Conservation (phyloP, 2,329 filamentous ascomycete species). For the Sporothrix pseudoabietina region DNA sequence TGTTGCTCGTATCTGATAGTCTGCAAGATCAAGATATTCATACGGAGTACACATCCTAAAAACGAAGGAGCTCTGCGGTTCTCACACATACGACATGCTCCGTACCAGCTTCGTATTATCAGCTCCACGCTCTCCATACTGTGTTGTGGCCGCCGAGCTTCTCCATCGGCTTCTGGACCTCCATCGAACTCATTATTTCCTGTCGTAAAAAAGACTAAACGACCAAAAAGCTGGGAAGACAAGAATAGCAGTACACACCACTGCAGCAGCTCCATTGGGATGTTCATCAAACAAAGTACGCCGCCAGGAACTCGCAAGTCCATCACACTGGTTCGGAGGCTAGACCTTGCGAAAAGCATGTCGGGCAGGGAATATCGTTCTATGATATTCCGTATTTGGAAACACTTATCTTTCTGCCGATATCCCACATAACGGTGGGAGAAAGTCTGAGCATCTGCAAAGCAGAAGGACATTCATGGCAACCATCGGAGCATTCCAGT, state of each 20-base stretch:
- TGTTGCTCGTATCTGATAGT: neutral
- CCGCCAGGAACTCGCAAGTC: neutral
- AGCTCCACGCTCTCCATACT: conserved; percentile 2
- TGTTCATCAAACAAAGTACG: conserved; percentile 12
- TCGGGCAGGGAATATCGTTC: neutral
- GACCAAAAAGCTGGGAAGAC: neutral
- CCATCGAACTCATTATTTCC: neutral
- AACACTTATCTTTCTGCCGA: neutral
- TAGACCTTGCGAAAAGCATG: neutral
- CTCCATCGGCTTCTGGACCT: conserved; percentile 17
- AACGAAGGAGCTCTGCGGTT: neutral
- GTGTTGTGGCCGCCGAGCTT: neutral
- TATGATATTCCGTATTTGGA: neutral
- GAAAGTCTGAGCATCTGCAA: neutral
- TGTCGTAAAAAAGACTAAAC: neutral
- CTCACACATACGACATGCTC: neutral
- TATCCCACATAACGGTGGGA: neutral
- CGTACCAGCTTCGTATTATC: neutral
- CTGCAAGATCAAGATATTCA: conserved; percentile 13
- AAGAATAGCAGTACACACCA: conserved; percentile 3
- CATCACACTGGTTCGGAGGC: neutral
- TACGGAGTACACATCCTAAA: neutral
- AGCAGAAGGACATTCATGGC: neutral
- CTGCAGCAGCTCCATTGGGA: neutral
- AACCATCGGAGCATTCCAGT: conserved; percentile 17